Conservation (phyloP, 78 protist species). For the Protostelium mycophagum region DNA sequence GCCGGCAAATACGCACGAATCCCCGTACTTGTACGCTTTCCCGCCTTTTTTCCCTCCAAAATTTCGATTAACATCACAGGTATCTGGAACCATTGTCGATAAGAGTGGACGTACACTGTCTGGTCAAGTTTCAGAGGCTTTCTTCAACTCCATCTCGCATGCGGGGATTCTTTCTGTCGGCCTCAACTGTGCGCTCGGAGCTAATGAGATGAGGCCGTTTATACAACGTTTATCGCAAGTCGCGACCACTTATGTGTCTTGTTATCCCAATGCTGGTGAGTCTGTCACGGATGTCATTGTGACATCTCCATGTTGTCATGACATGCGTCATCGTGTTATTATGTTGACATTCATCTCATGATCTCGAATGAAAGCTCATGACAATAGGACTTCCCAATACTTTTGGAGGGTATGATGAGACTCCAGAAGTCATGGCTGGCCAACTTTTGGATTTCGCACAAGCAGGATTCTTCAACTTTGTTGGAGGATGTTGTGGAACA, state of each 20-base stretch:
- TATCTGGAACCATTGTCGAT: slow-evolving; percentile 96
- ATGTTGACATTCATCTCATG: no score
- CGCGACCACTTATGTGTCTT: slow-evolving; percentile 15
- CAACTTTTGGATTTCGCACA: slow-evolving; percentile 65
- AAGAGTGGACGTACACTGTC: slow-evolving; percentile 92
- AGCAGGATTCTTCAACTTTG: slow-evolving; percentile 84
- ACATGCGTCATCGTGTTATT: no score
- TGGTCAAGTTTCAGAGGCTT: slow-evolving; percentile 97
- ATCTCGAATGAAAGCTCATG: no score
- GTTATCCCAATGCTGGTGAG: slow-evolving; percentile 95
- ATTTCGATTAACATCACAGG: slow-evolving; percentile 17
- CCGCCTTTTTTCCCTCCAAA: not conserved
- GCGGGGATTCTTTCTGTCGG: slow-evolving; percentile 73
- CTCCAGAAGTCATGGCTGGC: slow-evolving; percentile 82
- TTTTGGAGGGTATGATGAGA: slow-evolving; percentile 92
- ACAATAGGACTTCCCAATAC: slow-evolving; percentile 91
- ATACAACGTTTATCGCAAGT: slow-evolving; percentile 57
- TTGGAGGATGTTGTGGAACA: slow-evolving; percentile 98
- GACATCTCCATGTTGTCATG: no score
- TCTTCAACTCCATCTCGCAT: slow-evolving; percentile 74
- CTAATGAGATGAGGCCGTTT: slow-evolving; percentile 89
- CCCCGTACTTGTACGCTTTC: slow-evolving; percentile 28
- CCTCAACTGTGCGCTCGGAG: slow-evolving; percentile 98
- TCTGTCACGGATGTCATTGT: no score
- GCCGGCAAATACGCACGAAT: slow-evolving; percentile 13